phyloP scores from a whole-genome alignment of 441 rosid species.

The Melastoma candidum region DNA sequence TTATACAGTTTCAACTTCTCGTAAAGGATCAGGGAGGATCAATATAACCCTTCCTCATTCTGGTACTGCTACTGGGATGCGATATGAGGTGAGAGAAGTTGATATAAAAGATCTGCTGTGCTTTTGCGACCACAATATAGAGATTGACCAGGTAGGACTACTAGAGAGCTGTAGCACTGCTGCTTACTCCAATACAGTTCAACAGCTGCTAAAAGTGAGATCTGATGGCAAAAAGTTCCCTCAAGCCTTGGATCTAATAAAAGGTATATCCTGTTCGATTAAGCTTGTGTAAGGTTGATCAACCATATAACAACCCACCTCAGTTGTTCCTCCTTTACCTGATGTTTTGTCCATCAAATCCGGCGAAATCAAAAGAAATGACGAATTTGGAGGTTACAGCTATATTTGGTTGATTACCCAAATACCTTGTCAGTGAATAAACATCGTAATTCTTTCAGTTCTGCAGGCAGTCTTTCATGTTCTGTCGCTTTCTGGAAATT shows the following conservation, averaged over 20 bases:
- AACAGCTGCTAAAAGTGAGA: constrained; percentile 53
- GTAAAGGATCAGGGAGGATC: constrained; percentile 60
- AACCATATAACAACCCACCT: no score
- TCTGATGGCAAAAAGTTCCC: constrained; percentile 66
- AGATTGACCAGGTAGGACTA: constrained; percentile 55
- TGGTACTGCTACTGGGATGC: constrained; percentile 76
- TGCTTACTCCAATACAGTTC: constrained; percentile 81
- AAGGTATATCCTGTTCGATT: constrained; percentile 33
- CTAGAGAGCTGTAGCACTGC: constrained; percentile 54
- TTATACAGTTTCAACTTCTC: constrained; percentile 29
- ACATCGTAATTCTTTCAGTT: no score
- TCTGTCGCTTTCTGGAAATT: not conserved
- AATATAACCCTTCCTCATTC: constrained; percentile 58
- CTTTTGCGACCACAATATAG: constrained; percentile 51
- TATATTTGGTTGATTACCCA: no score
- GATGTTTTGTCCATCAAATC: not conserved
- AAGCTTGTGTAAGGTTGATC: not conserved
- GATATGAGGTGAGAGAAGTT: constrained; percentile 71
- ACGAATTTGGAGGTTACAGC: no score
- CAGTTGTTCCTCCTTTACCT: not conserved
- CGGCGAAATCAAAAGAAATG: no score
- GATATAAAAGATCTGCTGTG: constrained; percentile 57
- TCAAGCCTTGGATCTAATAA: constrained; percentile 65
- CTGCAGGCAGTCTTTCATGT: no score
- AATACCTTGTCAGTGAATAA: no score